These are phyloP conservation scores for Paxillus involutus DNA, from an alignment of 768 basidiomycete species.

Conservation along the genomic window DNA sequence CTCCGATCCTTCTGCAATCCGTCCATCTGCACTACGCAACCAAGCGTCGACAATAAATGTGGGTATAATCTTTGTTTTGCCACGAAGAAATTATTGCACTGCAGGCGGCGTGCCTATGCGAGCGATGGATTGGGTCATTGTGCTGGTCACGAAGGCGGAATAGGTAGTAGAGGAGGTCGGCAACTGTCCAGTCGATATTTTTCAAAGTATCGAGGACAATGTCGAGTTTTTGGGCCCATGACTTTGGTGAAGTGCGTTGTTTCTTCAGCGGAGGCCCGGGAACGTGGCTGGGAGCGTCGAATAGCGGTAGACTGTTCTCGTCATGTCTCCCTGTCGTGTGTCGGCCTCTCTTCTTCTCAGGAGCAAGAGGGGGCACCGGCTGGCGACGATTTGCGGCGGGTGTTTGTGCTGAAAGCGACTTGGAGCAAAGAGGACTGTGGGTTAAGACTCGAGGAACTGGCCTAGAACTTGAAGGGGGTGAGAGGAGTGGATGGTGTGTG, in stretches of 20 bases:
- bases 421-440: neutral
- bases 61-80: neutral
- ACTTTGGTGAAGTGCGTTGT: neutral
- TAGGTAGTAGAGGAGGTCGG: constrained; percentile 9
- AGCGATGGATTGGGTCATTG: neutral
- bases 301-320: neutral
- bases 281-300: neutral
- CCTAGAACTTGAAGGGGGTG: no score
- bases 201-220: neutral
- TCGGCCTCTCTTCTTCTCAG: neutral
- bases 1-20: neutral
- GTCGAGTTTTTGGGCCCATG: neutral
- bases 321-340: no score
- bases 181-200: neutral
- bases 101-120: neutral
- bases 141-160: constrained; percentile 3
- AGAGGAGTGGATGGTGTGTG: no score
- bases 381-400: no score
- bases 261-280: neutral
- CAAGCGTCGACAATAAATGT: constrained; percentile 9
- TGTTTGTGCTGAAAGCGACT: no score
- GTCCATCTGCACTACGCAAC: constrained; percentile 5
- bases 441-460: neutral
- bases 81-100: neutral
- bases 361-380: no score